These are phyloP conservation scores for Cicer pinnatifidum DNA, from an alignment of 306 rosid species.

Conservation along the genomic window DNA sequence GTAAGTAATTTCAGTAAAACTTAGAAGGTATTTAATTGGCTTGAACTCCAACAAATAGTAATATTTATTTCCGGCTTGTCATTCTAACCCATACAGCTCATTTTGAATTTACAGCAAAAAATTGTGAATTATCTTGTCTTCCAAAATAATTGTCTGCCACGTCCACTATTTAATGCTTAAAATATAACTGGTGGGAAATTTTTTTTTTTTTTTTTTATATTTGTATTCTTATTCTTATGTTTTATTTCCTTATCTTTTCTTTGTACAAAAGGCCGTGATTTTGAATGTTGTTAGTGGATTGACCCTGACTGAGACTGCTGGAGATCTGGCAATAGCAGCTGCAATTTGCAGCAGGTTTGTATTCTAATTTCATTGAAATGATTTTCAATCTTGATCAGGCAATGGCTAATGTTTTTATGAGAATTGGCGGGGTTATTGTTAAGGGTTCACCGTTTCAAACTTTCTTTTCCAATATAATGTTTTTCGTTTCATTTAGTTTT, in stretches of 20 bases:
- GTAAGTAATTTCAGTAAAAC: not conserved
- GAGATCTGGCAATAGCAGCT: slow-evolving; percentile 94
- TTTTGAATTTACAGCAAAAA: slow-evolving; percentile 7
- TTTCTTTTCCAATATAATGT: slow-evolving; percentile 6
- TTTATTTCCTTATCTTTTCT: slow-evolving; percentile 34
- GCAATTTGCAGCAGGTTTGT: slow-evolving; percentile 97
- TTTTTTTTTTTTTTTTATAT: slow-evolving; percentile 23
- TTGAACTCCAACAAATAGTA: not conserved
- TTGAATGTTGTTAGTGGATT: slow-evolving; percentile 85
- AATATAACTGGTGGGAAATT: slow-evolving; percentile 24
- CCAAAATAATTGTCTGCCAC: slow-evolving; percentile 8
- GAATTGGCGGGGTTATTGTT: slow-evolving; percentile 22
- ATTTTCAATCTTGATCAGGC: slow-evolving; percentile 21
- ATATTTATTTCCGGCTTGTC: slow-evolving; percentile 16
- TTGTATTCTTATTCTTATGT: slow-evolving; percentile 22
- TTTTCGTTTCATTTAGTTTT: slow-evolving; percentile 22
- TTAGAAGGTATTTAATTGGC: not conserved
- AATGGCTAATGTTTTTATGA: slow-evolving; percentile 8
- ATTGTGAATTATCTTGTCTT: slow-evolving; percentile 10
- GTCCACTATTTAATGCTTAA: slow-evolving; percentile 28
- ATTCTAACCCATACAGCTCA: slow-evolving; percentile 1
- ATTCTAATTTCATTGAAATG: slow-evolving; percentile 41
- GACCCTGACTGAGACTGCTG: slow-evolving; percentile 76
- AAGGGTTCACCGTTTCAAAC: slow-evolving; percentile 4
- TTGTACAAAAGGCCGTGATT: slow-evolving; percentile 60